phyloP scores from a whole-genome alignment of 2,329 filamentous ascomycete species.

The Fusarium domesticum region DNA sequence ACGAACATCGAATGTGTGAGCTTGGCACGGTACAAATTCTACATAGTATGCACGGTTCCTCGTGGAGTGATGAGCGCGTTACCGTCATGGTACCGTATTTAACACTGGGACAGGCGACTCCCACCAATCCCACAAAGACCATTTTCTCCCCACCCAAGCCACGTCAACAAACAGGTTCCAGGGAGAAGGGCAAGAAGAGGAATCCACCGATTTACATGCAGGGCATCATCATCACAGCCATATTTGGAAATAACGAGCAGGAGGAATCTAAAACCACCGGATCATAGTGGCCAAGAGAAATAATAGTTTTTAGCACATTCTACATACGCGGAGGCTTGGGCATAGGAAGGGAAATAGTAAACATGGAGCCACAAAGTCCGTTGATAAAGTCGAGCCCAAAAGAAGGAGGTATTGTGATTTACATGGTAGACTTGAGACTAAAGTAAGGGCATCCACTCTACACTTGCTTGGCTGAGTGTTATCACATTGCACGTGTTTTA shows the following conservation, averaged over 20 bases:
- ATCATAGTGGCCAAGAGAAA: background rate
- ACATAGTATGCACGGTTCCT: no score
- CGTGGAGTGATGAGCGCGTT: no score
- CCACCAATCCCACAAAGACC: background rate
- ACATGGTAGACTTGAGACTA: background rate
- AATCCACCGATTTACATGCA: background rate
- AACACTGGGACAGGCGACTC: background rate
- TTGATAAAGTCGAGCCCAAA: background rate
- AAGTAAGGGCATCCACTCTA: background rate
- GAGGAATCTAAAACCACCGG: background rate
- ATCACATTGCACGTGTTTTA: no score
- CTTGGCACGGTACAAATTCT: no score
- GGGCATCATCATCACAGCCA: background rate
- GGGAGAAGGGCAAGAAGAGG: background rate
- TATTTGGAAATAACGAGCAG: background rate
- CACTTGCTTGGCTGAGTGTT: no score
- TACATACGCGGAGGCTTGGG: background rate
- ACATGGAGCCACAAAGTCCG: background rate
- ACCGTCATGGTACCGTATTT: no score
- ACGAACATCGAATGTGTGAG: constrained; percentile 13
- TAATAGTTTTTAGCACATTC: background rate
- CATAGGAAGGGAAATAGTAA: background rate
- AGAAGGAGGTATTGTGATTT: background rate
- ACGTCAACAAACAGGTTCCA: background rate
- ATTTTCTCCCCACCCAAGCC: background rate